Conservation (phyloP, 495 filamentous ascomycete species). For the Baudoinia panamericana region DNA sequence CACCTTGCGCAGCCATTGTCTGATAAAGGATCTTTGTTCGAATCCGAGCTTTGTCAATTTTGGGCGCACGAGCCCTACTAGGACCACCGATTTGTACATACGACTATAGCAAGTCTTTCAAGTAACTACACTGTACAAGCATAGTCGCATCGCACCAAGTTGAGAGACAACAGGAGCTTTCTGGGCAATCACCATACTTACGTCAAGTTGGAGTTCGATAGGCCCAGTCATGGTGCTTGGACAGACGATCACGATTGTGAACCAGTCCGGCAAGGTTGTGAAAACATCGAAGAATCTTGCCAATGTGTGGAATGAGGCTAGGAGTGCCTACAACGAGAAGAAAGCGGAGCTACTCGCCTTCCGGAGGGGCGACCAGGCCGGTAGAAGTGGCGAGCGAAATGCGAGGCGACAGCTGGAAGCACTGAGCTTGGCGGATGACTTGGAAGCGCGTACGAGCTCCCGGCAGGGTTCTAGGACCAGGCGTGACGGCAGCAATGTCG, state of each 20-base stretch:
- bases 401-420: slow-evolving; percentile 36
- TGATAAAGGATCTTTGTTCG: too few species aligned
- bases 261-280: slow-evolving; percentile 84
- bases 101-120: too few species aligned
- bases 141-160: too few species aligned
- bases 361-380: slow-evolving; percentile 37
- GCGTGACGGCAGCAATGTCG: neutral
- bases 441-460: slow-evolving; percentile 26
- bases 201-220: neutral
- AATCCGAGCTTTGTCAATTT: too few species aligned
- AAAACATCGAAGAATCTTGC: slow-evolving; percentile 43
- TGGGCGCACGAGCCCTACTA: too few species aligned
- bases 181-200: neutral
- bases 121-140: too few species aligned
- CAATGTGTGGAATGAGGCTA: slow-evolving; percentile 84
- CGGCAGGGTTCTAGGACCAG: slow-evolving; percentile 28
- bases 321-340: slow-evolving; percentile 67
- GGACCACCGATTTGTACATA: too few species aligned
- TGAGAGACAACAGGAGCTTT: too few species aligned
- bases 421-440: slow-evolving; percentile 40
- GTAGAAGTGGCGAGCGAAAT: slow-evolving; percentile 37
- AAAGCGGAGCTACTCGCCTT: slow-evolving; percentile 63
- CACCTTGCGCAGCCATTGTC: too few species aligned
- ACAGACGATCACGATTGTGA: slow-evolving; percentile 78
- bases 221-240: slow-evolving; percentile 32